phyloP scores from a whole-genome alignment of 192 early-diverging fungal species.

The Backusella sp. region DNA sequence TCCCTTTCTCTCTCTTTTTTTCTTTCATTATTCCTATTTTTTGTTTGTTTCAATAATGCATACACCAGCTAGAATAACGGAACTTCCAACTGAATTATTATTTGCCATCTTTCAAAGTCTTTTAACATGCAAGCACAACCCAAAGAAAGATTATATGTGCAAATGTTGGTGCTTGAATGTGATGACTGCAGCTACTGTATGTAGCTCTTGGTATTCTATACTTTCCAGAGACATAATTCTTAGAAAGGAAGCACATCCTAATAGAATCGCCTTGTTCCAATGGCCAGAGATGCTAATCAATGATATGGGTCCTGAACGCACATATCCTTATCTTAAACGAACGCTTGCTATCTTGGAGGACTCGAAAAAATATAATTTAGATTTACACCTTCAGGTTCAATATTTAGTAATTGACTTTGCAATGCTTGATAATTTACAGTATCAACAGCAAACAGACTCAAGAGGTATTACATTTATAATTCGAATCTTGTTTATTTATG shows the following conservation, averaged over 20 bases:
- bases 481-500: background rate
- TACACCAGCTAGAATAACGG: background rate
- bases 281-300: background rate
- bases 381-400: background rate
- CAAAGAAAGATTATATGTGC: background rate
- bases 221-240: background rate
- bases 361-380: background rate
- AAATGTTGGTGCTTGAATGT: background rate
- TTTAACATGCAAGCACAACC: background rate
- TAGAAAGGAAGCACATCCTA: background rate
- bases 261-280: background rate
- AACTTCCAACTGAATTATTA: background rate
- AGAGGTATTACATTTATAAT: background rate
- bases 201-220: background rate
- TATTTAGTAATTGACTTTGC: conserved; percentile 5
- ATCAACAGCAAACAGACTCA: background rate
- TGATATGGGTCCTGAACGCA: conserved; percentile 4
- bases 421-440: background rate
- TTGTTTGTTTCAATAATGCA: background rate
- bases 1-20: background rate
- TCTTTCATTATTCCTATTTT: background rate
- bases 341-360: background rate
- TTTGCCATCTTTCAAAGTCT: background rate
- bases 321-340: background rate
- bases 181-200: background rate